Evolutionary conservation across 495 filamentous ascomycete genomes (phyloP), one percentile per base, ranked within the genome.

Genomic region (Rhypophila decipiens): DNA sequence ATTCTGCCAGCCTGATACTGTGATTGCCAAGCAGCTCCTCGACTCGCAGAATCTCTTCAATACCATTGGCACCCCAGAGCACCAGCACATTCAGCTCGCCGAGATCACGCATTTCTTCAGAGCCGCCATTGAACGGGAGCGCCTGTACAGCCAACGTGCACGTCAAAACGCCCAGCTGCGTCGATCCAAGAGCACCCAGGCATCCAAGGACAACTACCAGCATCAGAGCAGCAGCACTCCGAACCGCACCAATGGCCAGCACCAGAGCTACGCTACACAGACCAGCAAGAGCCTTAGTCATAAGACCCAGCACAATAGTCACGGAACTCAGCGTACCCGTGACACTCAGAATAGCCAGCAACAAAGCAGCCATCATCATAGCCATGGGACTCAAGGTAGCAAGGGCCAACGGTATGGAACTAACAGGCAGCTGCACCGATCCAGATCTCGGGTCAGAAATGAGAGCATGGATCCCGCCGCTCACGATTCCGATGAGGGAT

Each of bases 21-120:
- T 73, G n/a, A 58, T 75, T 22, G 67, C 68, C 0, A 75, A 73
- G 57, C 69, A 71, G 42, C 51, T 75, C 5, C 38, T 69, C 7
- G 71, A 73, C 36, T 33, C 67, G 1, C 63, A 66, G 58, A 47
- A 51, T 1, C 44, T 75, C n/a, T 47, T 68, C 22, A 62, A 65
- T 22, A 20, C 71, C 8, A 49, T 75, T 3, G 61, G 65, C 13
- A 52, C 50, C 9, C 48, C 57, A 0, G 61, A 68, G 23, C 27
- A 40, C 0, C 18, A 65, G n/a, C 67, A 73, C 47, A 49, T 60
- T 24, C 43, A 60, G 44, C 51, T 74, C 1, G 62, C 52, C 4
- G 64, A 72, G 50, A 59, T 68, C 2, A 50, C 61, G 1, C 56
- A 55, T 1, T 74, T 71, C 40, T 70, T 68, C 51, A 63, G 59